Evolutionary conservation across 148 eudicot genomes (phyloP).

Genomic region (Diospyros lotus): DNA sequence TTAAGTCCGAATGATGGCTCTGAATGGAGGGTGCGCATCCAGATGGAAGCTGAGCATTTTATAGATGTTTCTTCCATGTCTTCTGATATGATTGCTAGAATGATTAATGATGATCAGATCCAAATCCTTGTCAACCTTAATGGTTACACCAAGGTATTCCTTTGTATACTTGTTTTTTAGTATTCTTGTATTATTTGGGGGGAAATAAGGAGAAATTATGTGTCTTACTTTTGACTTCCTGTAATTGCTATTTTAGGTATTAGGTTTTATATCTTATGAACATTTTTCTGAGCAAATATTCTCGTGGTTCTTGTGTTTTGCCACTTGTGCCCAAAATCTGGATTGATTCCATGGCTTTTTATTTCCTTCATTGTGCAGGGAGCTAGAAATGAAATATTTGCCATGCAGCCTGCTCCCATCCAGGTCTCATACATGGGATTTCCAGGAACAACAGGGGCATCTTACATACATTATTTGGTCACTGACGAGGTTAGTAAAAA

Average conservation of each 20-base stretch:
- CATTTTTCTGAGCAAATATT: not conserved
- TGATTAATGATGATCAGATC: constrained; percentile 81
- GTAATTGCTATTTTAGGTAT: not conserved
- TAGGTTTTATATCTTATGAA: not conserved
- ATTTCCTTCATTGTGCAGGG: constrained; percentile 48
- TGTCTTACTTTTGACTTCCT: not conserved
- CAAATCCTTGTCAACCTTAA: constrained; percentile 90
- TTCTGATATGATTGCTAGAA: constrained; percentile 78
- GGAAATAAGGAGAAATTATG: not conserved
- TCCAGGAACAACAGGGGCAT: constrained; percentile 96
- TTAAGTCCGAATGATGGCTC: constrained; percentile 92
- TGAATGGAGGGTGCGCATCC: constrained; percentile 87
- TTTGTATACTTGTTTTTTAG: not conserved
- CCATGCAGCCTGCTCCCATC: constrained; percentile 98
- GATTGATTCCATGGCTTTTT: not conserved
- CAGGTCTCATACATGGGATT: constrained; percentile 99
- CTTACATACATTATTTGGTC: constrained; percentile 82
- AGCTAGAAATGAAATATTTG: constrained; percentile 96
- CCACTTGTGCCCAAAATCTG: not conserved
- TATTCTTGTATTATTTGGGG: not conserved
- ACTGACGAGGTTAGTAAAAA: constrained; percentile 75
- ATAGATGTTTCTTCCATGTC: constrained; percentile 83
- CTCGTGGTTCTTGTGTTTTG: not conserved
- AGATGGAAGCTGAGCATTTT: constrained; percentile 88
- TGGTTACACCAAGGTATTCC: constrained; percentile 89